Evolutionary conservation across 805 yeast species (phyloP).

Genomic region (Starmerella etchellsii): DNA sequence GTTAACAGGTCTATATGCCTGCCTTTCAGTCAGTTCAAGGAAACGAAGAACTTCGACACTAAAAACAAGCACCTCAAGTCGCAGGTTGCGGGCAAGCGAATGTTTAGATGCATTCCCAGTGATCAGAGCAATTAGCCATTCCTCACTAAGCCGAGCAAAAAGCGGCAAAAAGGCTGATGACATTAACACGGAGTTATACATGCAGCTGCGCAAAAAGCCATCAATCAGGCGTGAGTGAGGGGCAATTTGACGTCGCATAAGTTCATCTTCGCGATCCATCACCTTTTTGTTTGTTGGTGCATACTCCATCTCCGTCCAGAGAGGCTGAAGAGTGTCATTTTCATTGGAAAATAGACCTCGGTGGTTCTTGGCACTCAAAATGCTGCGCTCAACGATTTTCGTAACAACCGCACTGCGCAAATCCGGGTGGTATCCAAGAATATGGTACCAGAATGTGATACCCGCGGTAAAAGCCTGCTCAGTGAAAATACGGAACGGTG

Average conservation of each 20-base stretch:
- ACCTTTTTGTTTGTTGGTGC: conserved; percentile 62
- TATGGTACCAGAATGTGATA: conserved; percentile 66
- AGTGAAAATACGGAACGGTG: conserved; percentile 62
- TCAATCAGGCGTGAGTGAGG: conserved; percentile 56
- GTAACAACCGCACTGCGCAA: conserved; percentile 48
- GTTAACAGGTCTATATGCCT: conserved; percentile 24
- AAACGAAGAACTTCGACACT: conserved; percentile 50
- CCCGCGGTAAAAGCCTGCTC: conserved; percentile 49
- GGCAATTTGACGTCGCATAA: conserved; percentile 38
- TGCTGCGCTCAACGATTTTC: conserved; percentile 61
- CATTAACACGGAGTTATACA: conserved; percentile 25
- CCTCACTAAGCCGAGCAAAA: conserved; percentile 44
- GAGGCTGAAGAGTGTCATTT: conserved; percentile 46
- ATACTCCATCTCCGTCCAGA: conserved; percentile 70
- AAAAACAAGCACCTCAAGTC: conserved; percentile 63
- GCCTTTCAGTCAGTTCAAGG: conserved; percentile 30
- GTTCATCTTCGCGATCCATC: conserved; percentile 39
- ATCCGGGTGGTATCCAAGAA: conserved; percentile 52
- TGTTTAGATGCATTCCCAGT: conserved; percentile 51
- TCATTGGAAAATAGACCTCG: conserved; percentile 52
- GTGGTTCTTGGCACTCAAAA: conserved; percentile 42
- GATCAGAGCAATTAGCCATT: conserved; percentile 38
- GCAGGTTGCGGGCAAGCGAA: conserved; percentile 61
- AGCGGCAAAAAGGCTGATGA: conserved; percentile 40
- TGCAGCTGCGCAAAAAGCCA: conserved; percentile 67